phyloP scores from a whole-genome alignment of 768 basidiomycete species.

The Tulasnella sp. region DNA sequence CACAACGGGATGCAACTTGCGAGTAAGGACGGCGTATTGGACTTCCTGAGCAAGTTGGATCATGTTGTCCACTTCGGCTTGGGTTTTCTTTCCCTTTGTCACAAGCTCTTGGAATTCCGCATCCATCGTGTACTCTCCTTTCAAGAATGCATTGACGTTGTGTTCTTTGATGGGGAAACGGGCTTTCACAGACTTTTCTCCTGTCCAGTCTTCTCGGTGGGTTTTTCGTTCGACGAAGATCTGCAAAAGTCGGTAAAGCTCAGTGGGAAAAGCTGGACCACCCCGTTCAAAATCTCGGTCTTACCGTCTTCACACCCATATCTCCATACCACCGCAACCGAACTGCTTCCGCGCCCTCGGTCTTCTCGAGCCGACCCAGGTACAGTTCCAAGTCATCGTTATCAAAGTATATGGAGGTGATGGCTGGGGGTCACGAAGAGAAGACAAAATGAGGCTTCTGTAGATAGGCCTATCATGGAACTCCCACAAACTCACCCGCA shows the following conservation, averaged over 20 bases:
- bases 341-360: conserved; percentile 95
- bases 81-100: conserved; percentile 86
- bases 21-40: conserved; percentile 82
- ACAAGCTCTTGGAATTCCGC: conserved; percentile 83
- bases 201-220: conserved; percentile 97
- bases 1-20: conserved; percentile 83
- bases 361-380: conserved; percentile 94
- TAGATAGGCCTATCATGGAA: not conserved
- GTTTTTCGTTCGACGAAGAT: conserved; percentile 48
- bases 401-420: conserved; percentile 96
- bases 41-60: conserved; percentile 96
- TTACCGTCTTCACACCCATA: conserved; percentile 68
- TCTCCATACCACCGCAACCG: conserved; percentile 98
- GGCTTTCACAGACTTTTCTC: conserved; percentile 97
- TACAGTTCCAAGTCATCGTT: conserved; percentile 95
- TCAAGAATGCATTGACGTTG: conserved; percentile 83
- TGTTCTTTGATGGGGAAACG: conserved; percentile 92
- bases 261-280: not conserved
- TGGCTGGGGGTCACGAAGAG: conserved; percentile 50
- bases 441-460: not conserved
- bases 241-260: conserved; percentile 24
- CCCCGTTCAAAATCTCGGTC: conserved; percentile 32
- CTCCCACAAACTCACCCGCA: conserved; percentile 47
- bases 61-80: conserved; percentile 88
- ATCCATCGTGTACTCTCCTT: conserved; percentile 89